phyloP scores from a whole-genome alignment of 306 rosid species.

The Castanea sativa region DNA sequence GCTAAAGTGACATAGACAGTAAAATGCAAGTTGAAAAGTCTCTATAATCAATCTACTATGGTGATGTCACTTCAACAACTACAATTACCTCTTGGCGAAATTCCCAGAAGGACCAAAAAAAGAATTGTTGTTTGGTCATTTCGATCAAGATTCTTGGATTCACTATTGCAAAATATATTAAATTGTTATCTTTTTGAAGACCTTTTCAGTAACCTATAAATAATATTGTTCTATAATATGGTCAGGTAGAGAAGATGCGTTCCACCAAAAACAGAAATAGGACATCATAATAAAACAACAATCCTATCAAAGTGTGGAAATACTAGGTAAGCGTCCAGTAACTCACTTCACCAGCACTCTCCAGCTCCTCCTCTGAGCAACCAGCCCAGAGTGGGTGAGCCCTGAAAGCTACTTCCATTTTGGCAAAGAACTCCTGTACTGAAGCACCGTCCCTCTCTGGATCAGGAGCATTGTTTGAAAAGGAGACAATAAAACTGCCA shows the following conservation, averaged over 20 bases:
- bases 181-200: neutral
- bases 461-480: slow-evolving; percentile 82
- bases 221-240: neutral
- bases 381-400: slow-evolving; percentile 98
- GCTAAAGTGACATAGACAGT: neutral
- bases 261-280: neutral
- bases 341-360: slow-evolving; percentile 96
- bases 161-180: neutral
- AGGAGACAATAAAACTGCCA: slow-evolving; percentile 90
- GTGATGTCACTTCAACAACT: neutral
- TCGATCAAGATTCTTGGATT: neutral
- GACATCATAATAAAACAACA: neutral
- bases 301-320: neutral
- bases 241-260: neutral
- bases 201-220: neutral
- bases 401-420: slow-evolving; percentile 90
- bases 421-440: slow-evolving; percentile 74
- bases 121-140: neutral
- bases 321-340: neutral
- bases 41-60: neutral
- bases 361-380: slow-evolving; percentile 92
- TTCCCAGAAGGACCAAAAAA: neutral
- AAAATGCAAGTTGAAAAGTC: neutral
- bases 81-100: neutral
- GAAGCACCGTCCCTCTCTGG: slow-evolving; percentile 80